phyloP scores from a whole-genome alignment of 106 monocot species.

The Phalaenopsis equestris region DNA sequence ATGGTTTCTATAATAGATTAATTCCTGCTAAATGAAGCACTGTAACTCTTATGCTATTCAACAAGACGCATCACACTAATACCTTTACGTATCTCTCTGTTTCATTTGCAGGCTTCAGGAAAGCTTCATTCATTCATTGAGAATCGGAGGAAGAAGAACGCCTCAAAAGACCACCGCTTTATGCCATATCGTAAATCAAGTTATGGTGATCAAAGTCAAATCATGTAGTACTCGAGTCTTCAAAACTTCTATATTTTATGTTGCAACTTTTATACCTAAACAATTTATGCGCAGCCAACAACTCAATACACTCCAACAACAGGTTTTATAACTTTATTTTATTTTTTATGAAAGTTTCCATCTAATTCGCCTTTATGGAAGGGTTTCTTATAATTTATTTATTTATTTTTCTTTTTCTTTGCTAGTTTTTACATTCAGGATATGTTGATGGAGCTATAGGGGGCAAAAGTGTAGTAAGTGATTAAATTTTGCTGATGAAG shows the following conservation, averaged over 20 bases:
- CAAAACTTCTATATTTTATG: neutral
- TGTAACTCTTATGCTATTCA: too few species aligned
- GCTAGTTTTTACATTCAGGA: too few species aligned
- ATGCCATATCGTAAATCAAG: conserved; percentile 57
- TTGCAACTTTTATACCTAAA: neutral
- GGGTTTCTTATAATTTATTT: too few species aligned
- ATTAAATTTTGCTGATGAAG: too few species aligned
- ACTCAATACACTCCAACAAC: too few species aligned
- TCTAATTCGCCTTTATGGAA: neutral
- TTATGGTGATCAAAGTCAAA: conserved; percentile 6
- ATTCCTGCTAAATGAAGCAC: too few species aligned
- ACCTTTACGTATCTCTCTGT: neutral
- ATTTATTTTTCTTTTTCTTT: too few species aligned
- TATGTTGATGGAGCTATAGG: too few species aligned
- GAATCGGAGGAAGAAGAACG: conserved; percentile 76
- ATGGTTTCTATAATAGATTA: too few species aligned
- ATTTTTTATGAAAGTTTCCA: neutral
- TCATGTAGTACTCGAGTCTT: neutral
- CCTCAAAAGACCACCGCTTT: conserved; percentile 84
- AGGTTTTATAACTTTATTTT: neutral
- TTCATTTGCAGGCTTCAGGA: conserved; percentile 50
- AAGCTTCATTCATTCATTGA: conserved; percentile 75
- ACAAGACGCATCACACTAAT: too few species aligned
- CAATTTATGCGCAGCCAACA: too few species aligned
- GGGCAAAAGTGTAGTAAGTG: too few species aligned